Base-by-base conservation (phyloP, 1,284 basidiomycete species). In the Cutaneotrichosporon arboriforme region DNA sequence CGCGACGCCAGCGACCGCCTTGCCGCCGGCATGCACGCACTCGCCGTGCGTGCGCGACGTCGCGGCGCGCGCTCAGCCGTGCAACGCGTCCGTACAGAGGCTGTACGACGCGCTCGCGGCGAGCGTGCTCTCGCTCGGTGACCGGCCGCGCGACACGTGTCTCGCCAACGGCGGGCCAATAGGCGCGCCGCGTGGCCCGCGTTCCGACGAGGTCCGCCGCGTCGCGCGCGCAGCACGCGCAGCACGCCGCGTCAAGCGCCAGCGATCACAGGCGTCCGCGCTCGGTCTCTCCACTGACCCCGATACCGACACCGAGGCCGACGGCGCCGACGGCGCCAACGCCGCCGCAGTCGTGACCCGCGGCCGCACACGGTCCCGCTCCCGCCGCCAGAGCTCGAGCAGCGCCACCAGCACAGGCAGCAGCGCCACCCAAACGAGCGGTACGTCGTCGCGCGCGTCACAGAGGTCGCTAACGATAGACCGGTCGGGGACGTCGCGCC, bases 51-150 rank as follows among this genome's bases (percentile, higher is more conserved):
- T 37, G 8, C 34, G 42, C 8, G 35, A 12, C 5, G 10, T 44
- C 49, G 49, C 49, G 8, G 23, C 23, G 2, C n/a, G 20, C 13
- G 42, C 35, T 8, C 35, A 38, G 5, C 41, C 34, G 12, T 18
- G 17, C 42, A 42, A 17, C 23, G 8, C 36, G 13, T 14, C 36
- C 4, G 23, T 51, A 14, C 49, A 45, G 42, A 14, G 49, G 1
- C n/a, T 38, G 21, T 51, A 44, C 33, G 49, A 51, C 42, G 26
- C 41, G 4, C 36, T 51, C 4, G 41, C 22, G 8, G 49, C 42
- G 4, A 22, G 34, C 17, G 18, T 51, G 34, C 36, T 45, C 26
- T 22, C 49, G 10, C 23, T 51, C 35, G 49, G 35, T 12, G n/a
- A 35, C 31, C 17, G 33, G 13, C 36, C 23, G 13, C 34, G 36